Evolutionary conservation across 2,329 filamentous ascomycete genomes (phyloP).

Genomic region (Sporothrix phasma): DNA sequence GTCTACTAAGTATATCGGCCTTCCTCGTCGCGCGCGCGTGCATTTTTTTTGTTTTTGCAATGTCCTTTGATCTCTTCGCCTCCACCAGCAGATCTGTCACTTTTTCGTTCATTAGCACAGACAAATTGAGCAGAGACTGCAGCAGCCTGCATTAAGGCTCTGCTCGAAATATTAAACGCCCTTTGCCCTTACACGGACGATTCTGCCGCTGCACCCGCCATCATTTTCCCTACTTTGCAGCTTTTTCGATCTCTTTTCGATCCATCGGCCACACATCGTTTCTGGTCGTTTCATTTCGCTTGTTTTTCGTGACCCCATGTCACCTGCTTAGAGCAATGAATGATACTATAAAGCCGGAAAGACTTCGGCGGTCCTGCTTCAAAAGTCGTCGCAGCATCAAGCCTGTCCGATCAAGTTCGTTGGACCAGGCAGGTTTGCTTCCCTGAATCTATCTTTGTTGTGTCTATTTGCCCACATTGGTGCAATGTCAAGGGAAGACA

Average conservation of each 20-base stretch:
- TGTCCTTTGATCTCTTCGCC: background rate
- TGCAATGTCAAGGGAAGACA: background rate
- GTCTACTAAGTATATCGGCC: background rate
- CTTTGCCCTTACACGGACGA: constrained; percentile 3
- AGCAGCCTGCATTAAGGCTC: constrained; percentile 9
- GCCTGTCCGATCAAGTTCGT: no score
- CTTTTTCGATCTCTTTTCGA: background rate
- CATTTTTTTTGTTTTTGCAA: background rate
- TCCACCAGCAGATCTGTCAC: constrained; percentile 13
- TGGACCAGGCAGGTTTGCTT: background rate
- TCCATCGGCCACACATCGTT: background rate
- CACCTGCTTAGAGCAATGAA: no score
- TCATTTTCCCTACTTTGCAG: background rate
- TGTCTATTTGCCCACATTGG: background rate
- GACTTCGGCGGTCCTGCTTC: no score
- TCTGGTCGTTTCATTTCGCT: background rate
- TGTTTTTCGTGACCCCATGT: background rate
- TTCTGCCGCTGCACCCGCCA: constrained; percentile 17
- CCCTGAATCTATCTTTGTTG: no score
- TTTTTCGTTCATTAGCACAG: constrained; percentile 12
- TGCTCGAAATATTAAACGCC: background rate
- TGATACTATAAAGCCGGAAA: no score
- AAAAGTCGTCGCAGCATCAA: no score
- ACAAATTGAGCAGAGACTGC: constrained; percentile 9
- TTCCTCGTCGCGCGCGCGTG: background rate